Evolutionary conservation across 768 basidiomycete species (phyloP).

Genomic region (Pleurotus platypus): DNA sequence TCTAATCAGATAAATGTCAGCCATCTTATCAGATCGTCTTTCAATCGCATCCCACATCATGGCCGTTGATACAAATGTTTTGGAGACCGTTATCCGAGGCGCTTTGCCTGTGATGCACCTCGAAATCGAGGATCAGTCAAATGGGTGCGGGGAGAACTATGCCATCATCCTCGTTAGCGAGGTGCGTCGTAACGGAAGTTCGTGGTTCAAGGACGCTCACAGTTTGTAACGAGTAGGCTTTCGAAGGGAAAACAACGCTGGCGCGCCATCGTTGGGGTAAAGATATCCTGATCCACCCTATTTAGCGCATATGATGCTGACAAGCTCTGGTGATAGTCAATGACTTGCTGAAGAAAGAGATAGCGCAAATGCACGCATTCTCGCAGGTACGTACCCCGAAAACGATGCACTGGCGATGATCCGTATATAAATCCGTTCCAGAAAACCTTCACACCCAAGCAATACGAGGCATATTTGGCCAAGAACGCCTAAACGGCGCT

Average conservation of each 20-base stretch:
- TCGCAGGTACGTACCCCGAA: slow-evolving; percentile 60
- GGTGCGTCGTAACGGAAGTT: slow-evolving; percentile 17
- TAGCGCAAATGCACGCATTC: slow-evolving; percentile 83
- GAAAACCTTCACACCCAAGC: slow-evolving; percentile 74
- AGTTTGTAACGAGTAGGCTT: slow-evolving; percentile 39
- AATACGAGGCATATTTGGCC: slow-evolving; percentile 46
- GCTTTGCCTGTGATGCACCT: slow-evolving; percentile 64
- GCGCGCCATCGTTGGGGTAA: slow-evolving; percentile 67
- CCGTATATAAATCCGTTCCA: slow-evolving; percentile 19
- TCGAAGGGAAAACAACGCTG: slow-evolving; percentile 81
- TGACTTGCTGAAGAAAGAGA: slow-evolving; percentile 67
- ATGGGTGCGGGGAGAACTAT: slow-evolving; percentile 80
- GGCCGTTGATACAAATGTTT: slow-evolving; percentile 53
- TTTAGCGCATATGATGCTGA: neutral
- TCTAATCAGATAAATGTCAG: slow-evolving; percentile 18
- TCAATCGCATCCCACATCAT: slow-evolving; percentile 34
- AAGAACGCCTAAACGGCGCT: neutral
- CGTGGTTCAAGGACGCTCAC: neutral
- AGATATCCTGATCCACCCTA: slow-evolving; percentile 14
- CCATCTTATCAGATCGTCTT: neutral
- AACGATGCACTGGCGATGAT: neutral
- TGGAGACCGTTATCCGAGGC: slow-evolving; percentile 63
- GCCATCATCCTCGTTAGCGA: slow-evolving; percentile 74
- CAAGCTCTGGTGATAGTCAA: slow-evolving; percentile 50
- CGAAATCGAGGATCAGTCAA: slow-evolving; percentile 74